Conservation (phyloP, 306 rosid species). For the Trifolium subterraneum region DNA sequence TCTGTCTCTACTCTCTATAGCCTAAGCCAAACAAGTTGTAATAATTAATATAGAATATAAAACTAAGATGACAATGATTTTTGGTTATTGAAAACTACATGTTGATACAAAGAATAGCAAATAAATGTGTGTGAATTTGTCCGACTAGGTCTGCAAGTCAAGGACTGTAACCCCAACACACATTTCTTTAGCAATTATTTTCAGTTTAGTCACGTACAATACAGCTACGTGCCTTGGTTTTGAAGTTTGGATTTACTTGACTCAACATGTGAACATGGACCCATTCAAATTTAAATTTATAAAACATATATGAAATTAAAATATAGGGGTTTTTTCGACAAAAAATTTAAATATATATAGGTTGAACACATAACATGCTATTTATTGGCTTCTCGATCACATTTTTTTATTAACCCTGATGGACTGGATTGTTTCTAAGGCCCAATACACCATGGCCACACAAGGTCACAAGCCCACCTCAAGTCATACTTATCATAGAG, state of each 20-base stretch:
- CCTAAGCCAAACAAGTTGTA: constrained; percentile 15
- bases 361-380: too few species aligned
- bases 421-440: too few species aligned
- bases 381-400: too few species aligned
- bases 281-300: not conserved
- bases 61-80: not conserved
- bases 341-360: too few species aligned
- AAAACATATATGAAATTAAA: not conserved
- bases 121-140: constrained; percentile 43
- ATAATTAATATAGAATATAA: not conserved
- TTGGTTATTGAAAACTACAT: constrained; percentile 12
- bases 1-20: too few species aligned
- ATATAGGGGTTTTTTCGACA: too few species aligned
- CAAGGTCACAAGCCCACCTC: too few species aligned
- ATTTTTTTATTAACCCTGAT: too few species aligned
- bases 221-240: constrained; percentile 34
- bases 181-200: constrained; percentile 23
- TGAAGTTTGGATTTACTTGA: constrained; percentile 44
- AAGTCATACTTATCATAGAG: too few species aligned
- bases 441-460: too few species aligned
- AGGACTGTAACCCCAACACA: constrained; percentile 38
- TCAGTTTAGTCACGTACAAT: constrained; percentile 33
- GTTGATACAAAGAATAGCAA: constrained; percentile 26
- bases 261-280: constrained; percentile 56
- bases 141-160: constrained; percentile 57